Evolutionary conservation across 768 basidiomycete genomes (phyloP), one percentile per base, ranked within the genome.

Genomic region (Scleroderma citrinum): DNA sequence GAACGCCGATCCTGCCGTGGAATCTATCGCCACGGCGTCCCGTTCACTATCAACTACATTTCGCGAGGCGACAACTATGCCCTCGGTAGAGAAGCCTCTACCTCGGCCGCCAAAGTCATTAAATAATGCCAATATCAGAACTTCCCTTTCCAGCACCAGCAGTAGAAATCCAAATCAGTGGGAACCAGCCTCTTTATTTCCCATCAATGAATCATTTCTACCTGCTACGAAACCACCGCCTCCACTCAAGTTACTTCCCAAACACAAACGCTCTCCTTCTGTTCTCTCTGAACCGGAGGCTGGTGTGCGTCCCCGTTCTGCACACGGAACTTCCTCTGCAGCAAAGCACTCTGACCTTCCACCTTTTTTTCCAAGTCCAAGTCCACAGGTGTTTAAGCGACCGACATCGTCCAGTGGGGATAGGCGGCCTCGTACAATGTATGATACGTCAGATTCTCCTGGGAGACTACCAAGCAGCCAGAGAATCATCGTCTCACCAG

Each of bases 221-320:
- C 55, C 61, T 12, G 59, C 51, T 4, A 51, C 61, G 23, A 60
- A 56, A 26, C 48, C 57, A 17, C 52, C 58, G 24, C 47, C 46
- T 2, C 56, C 62, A 2, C 50, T 59, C 0, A 53, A 52, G 23
- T 17, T 53, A 35, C 35, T 2, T 7, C 37, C 32, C 36, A 50
- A 40, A 13, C 60, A 60, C 13, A 37, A 46, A 23, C 58, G 51
- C 29, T 51, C 44, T 34, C 8, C 13, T 19, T 57, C 60, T 23
- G 17, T 43, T 20, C 30, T 7, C 40, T 12, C n/a, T 12, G 20
- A 17, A 10, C 12, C 42, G 5, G 23, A 29, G 12, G 3, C 47
- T 21, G 30, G 10, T 12, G 2, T 3, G 1, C 11, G 7, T 8
- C 24, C 6, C 12, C 26, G 19, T 40, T n/a, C 40, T 10, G 40